phyloP scores from a whole-genome alignment of 2,329 filamentous ascomycete species.

The Xylaria sp. region DNA sequence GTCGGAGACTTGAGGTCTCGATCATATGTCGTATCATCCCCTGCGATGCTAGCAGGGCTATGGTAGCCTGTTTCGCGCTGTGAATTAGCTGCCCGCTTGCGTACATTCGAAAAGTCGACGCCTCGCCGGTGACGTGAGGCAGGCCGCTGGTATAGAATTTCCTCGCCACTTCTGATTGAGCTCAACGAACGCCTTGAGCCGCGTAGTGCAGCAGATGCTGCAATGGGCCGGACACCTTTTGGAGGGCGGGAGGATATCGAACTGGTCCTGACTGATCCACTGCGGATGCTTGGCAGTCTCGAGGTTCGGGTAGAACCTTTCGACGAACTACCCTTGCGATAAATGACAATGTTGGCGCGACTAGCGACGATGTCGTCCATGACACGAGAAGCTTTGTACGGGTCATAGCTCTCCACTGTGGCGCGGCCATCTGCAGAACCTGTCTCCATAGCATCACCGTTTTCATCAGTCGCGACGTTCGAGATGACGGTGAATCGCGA shows the following conservation, averaged over 20 bases:
- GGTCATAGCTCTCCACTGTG: slow-evolving; percentile 74
- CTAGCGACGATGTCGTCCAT: slow-evolving; percentile 54
- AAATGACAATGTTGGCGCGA: slow-evolving; percentile 70
- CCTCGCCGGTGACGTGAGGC: slow-evolving; percentile 54
- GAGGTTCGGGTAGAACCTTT: slow-evolving; percentile 32
- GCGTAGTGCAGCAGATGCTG: slow-evolving; percentile 34
- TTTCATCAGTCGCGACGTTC: slow-evolving; percentile 53
- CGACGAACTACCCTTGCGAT: slow-evolving; percentile 51
- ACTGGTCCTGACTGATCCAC: slow-evolving; percentile 38
- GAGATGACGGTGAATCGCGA: slow-evolving; percentile 69
- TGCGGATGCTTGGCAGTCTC: slow-evolving; percentile 37
- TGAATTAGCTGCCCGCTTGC: slow-evolving; percentile 39
- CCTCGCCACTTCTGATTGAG: slow-evolving; percentile 53
- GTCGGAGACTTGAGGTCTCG: slow-evolving; percentile 29
- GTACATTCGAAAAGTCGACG: slow-evolving; percentile 57
- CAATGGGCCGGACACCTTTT: slow-evolving; percentile 33
- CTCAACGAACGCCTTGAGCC: slow-evolving; percentile 48
- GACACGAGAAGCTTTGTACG: slow-evolving; percentile 71
- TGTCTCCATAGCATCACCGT: slow-evolving; percentile 44
- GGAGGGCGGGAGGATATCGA: slow-evolving; percentile 35
- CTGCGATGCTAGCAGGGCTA: slow-evolving; percentile 33
- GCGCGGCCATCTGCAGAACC: slow-evolving; percentile 40
- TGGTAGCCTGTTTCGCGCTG: slow-evolving; percentile 17
- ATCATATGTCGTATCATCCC: slow-evolving; percentile 32
- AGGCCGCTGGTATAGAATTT: slow-evolving; percentile 45